Evolutionary conservation across 2,329 filamentous ascomycete genomes (phyloP).

Genomic region (Fusarium tricinctum): DNA sequence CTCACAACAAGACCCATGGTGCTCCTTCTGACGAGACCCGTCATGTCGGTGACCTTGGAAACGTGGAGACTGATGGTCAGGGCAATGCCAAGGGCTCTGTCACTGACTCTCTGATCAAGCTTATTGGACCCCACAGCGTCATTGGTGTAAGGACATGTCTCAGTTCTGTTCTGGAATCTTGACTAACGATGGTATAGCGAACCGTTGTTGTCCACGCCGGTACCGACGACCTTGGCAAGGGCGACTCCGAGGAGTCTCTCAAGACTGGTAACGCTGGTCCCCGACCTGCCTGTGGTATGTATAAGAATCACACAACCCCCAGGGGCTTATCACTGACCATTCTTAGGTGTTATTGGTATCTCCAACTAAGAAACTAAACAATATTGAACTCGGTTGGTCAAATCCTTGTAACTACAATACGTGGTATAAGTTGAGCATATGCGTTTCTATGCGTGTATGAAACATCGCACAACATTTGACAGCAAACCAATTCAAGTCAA

Average conservation of each 20-base stretch:
- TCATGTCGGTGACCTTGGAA: slow-evolving; percentile 97
- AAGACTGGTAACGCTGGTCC: slow-evolving; percentile 97
- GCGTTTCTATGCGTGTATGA: slow-evolving; percentile 4
- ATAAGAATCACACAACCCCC: background rate
- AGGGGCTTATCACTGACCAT: slow-evolving; percentile 25
- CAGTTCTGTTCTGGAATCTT: background rate
- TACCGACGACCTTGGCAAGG: slow-evolving; percentile 96
- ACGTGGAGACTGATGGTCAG: slow-evolving; percentile 94
- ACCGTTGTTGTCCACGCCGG: slow-evolving; percentile 95
- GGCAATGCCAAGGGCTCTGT: slow-evolving; percentile 88
- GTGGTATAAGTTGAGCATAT: background rate
- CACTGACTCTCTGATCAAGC: slow-evolving; percentile 87
- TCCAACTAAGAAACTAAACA: slow-evolving; percentile 69
- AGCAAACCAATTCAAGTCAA: slow-evolving; percentile 39
- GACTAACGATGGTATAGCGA: slow-evolving; percentile 68
- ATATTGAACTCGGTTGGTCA: slow-evolving; percentile 15
- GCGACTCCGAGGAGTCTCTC: slow-evolving; percentile 92
- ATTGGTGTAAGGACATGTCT: slow-evolving; percentile 77
- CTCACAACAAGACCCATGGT: slow-evolving; percentile 91
- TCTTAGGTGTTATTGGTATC: slow-evolving; percentile 87
- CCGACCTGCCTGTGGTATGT: slow-evolving; percentile 93
- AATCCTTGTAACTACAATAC: slow-evolving; percentile 4
- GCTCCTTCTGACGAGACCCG: slow-evolving; percentile 84
- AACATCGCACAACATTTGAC: slow-evolving; percentile 21
- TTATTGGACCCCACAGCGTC: slow-evolving; percentile 95